Percentiles rank a stretch among this genome's conserved stretches.
These are phyloP conservation scores for Penicillium palitans DNA, from an alignment of 2,329 filamentous ascomycete species.

Conservation along the genomic window DNA sequence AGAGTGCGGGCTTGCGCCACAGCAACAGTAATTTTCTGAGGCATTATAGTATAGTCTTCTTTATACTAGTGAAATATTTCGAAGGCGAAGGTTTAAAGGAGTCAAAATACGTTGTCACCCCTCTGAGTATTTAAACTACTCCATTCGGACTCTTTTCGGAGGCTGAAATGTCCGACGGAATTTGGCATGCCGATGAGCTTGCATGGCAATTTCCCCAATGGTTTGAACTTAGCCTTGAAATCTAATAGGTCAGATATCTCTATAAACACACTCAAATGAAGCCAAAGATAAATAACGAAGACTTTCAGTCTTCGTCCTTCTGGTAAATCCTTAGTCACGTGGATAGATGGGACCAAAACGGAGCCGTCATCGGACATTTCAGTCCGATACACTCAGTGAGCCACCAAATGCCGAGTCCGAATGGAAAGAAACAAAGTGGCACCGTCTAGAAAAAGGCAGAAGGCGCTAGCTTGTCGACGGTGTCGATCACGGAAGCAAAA, in stretches of 20 bases:
- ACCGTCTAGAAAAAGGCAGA: conserved; percentile 6
- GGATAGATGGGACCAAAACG: background rate
- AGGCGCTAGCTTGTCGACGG: conserved; percentile 12
- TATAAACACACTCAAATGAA: background rate
- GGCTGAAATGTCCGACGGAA: conserved; percentile 2
- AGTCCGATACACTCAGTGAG: background rate
- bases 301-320: background rate
- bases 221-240: background rate
- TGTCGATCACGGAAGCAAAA: conserved; percentile 18
- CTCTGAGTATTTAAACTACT: background rate
- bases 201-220: background rate
- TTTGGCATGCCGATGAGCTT: conserved; percentile 1
- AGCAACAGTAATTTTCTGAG: conserved; percentile 41
- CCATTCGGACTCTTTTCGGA: conserved; percentile 1
- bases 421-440: background rate
- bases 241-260: background rate
- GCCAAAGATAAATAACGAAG: background rate
- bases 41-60: conserved; percentile 1
- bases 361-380: background rate
- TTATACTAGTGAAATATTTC: background rate
- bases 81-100: background rate
- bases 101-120: background rate
- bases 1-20: conserved; percentile 51
- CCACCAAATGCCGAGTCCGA: background rate
- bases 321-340: background rate